Percentiles rank a stretch among this genome's conserved stretches.
Evolutionary conservation across 2,329 filamentous ascomycete genomes (phyloP).

Genomic region (Coniochaeta prunicola): DNA sequence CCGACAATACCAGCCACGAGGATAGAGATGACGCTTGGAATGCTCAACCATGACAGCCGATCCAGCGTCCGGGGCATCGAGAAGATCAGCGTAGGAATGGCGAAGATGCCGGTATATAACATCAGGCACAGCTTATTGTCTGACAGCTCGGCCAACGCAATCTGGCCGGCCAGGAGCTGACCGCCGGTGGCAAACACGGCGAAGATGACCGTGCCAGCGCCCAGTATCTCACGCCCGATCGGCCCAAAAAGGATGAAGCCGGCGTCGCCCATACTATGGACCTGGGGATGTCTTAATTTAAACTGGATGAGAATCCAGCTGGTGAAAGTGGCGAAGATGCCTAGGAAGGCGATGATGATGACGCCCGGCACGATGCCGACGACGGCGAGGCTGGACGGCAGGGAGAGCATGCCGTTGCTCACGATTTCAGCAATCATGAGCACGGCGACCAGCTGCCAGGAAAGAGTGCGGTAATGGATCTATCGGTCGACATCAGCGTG

Average conservation of each 20-base stretch:
- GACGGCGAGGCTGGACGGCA: conserved; percentile 42
- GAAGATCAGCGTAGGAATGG: conserved; percentile 35
- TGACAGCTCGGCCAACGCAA: conserved; percentile 38
- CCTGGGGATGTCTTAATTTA: conserved; percentile 44
- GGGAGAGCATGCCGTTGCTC: conserved; percentile 44
- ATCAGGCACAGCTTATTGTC: conserved; percentile 39
- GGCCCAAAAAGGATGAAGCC: conserved; percentile 46
- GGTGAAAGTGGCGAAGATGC: conserved; percentile 43
- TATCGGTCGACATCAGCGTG: conserved; percentile 2
- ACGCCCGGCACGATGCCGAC: conserved; percentile 45
- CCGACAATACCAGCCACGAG: conserved; percentile 40
- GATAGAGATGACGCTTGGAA: conserved; percentile 37
- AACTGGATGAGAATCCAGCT: conserved; percentile 42
- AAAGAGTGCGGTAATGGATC: conserved; percentile 47
- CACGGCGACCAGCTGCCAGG: conserved; percentile 42
- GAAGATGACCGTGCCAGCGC: conserved; percentile 41
- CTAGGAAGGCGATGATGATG: conserved; percentile 42
- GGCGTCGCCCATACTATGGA: conserved; percentile 51
- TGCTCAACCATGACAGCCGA: conserved; percentile 36
- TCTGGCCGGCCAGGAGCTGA: conserved; percentile 43
- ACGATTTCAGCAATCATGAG: conserved; percentile 52
- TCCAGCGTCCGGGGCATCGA: conserved; percentile 43
- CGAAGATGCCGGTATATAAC: conserved; percentile 42
- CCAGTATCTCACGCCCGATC: conserved; percentile 40
- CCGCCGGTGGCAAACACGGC: conserved; percentile 42